These are phyloP conservation scores for Citrullus amarus DNA, from an alignment of 306 rosid genomes.

Conservation along the genomic window DNA sequence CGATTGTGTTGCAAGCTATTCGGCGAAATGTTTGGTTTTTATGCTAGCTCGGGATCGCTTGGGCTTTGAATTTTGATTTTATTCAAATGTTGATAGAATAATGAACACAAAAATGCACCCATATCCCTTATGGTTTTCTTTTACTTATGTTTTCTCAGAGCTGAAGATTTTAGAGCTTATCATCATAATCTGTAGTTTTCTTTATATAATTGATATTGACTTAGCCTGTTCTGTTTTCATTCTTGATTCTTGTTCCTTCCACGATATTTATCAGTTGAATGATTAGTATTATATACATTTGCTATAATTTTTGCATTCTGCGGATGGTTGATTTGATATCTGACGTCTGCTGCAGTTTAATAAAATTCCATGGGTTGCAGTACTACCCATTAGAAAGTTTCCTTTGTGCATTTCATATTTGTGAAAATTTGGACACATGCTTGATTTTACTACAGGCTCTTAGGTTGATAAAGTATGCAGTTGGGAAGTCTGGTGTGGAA, in stretches of 20 bases:
- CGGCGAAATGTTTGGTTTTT: background rate
- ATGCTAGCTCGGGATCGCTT: background rate
- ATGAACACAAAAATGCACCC: background rate
- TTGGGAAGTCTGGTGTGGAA: conserved; percentile 93
- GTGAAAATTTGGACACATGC: background rate
- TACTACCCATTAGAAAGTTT: background rate
- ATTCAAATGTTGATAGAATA: background rate
- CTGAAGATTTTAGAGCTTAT: background rate
- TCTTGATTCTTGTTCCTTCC: background rate
- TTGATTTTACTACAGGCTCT: conserved; percentile 47
- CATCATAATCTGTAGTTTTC: background rate
- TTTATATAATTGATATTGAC: background rate
- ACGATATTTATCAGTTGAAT: background rate
- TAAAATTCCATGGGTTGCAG: background rate
- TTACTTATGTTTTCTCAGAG: background rate
- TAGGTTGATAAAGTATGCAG: conserved; percentile 77
- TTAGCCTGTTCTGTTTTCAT: background rate
- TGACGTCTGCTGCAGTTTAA: background rate
- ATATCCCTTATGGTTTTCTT: background rate
- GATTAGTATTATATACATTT: background rate
- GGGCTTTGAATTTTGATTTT: background rate
- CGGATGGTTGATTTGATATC: background rate
- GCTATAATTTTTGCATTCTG: background rate
- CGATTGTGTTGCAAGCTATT: background rate
- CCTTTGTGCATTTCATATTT: background rate